phyloP scores from a whole-genome alignment of 176 grass and related monocot species.

The Dactylis glomerata region DNA sequence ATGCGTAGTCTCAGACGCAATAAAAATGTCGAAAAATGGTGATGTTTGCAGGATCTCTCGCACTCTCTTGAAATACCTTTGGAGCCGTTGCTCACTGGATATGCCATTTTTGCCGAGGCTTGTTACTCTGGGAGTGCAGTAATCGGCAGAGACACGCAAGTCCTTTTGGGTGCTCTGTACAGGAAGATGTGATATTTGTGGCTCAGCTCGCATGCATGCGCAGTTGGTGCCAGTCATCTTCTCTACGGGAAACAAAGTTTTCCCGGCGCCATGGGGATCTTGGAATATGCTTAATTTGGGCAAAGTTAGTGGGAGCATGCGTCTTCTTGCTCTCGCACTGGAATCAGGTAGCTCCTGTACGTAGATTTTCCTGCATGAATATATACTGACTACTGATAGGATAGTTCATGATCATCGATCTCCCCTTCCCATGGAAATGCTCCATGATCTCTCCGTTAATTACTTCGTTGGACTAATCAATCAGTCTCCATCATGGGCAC shows the following conservation, averaged over 20 bases:
- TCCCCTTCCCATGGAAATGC: too few species aligned
- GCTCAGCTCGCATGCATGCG: too few species aligned
- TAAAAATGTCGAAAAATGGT: not conserved
- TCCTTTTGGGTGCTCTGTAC: not conserved
- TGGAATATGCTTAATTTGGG: not conserved
- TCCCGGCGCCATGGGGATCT: not conserved
- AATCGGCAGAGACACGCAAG: not conserved
- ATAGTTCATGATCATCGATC: too few species aligned
- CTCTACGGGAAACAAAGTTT: not conserved
- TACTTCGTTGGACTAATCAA: too few species aligned
- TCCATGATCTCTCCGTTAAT: not conserved
- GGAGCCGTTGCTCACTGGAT: not conserved
- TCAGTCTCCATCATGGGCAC: not conserved
- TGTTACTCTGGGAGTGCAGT: not conserved
- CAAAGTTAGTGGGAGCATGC: not conserved
- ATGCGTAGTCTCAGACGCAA: not conserved
- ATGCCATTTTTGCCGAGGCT: not conserved
- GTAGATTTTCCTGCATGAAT: too few species aligned
- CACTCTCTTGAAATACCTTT: not conserved
- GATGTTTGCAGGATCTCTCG: not conserved
- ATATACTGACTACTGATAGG: too few species aligned
- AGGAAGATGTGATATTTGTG: not conserved
- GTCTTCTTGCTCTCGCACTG: not conserved
- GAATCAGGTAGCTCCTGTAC: not conserved
- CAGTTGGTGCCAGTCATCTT: not conserved